Percentiles rank a stretch among this genome's conserved stretches.
These are phyloP conservation scores for Juglanconis juglandina DNA, from an alignment of 2,329 filamentous ascomycete genomes.

Conservation along the genomic window DNA sequence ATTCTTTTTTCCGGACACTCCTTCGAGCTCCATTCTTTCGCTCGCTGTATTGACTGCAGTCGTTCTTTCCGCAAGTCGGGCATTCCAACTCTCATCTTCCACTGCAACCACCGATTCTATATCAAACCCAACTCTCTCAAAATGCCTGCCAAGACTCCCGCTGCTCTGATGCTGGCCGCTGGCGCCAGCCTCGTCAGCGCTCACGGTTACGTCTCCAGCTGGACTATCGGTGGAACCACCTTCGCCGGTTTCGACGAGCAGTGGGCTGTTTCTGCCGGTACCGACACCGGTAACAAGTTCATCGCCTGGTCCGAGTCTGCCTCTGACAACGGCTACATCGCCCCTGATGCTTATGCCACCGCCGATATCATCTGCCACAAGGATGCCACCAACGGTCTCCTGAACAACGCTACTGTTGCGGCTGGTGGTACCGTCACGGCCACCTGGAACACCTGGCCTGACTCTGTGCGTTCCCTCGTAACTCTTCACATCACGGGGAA, in stretches of 20 bases:
- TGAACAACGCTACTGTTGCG: conserved; percentile 30
- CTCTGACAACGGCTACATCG: conserved; percentile 40
- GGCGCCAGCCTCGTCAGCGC: conserved; percentile 23
- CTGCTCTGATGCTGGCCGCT: conserved; percentile 13
- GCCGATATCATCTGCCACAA: conserved; percentile 37
- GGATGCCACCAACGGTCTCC: conserved; percentile 28
- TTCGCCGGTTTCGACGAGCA: conserved; percentile 23
- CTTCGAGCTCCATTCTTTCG: conserved; percentile 17
- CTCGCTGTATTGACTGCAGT: conserved; percentile 20
- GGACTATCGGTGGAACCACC: conserved; percentile 27
- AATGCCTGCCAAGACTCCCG: conserved; percentile 14
- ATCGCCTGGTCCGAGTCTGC: conserved; percentile 15
- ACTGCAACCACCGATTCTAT: not conserved
- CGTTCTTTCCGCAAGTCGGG: conserved; percentile 16
- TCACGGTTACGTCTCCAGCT: conserved; percentile 31
- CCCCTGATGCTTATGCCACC: conserved; percentile 30
- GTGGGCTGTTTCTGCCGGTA: conserved; percentile 11
- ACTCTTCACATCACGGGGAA: not conserved
- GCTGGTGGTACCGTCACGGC: conserved; percentile 34
- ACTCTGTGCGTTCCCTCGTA: conserved; percentile 7
- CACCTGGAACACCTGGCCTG: conserved; percentile 38
- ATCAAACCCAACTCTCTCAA: conserved; percentile 1
- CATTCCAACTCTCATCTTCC: conserved; percentile 4
- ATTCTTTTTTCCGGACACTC: conserved; percentile 11
- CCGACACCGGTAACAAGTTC: conserved; percentile 16